A percentile compares a stretch with the other conserved stretches of the same genome.
Evolutionary conservation across 352 stramenopile species (phyloP).

Genomic region (Aphanomyces stellatus): DNA sequence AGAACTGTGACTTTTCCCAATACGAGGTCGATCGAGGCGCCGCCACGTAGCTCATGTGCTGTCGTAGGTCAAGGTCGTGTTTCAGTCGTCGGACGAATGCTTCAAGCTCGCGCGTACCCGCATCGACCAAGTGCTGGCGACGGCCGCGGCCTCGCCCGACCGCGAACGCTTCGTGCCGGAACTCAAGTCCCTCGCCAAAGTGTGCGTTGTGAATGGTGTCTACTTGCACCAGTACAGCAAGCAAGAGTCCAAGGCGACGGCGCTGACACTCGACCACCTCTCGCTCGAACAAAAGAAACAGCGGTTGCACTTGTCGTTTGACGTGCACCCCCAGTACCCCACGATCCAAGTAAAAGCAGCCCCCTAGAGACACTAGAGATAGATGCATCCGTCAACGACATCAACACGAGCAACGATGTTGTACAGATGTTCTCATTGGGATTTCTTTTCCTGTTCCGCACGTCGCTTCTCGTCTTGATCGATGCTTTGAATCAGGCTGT

Average conservation of each 20-base stretch:
- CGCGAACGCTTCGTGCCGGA: conserved; percentile 30
- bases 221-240: conserved; percentile 27
- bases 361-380: neutral
- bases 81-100: conserved; percentile 77
- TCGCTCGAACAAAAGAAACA: conserved; percentile 22
- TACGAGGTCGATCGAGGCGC: conserved; percentile 36
- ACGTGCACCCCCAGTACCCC: conserved; percentile 10
- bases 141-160: conserved; percentile 17
- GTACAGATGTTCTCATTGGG: neutral
- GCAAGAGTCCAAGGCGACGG: conserved; percentile 20
- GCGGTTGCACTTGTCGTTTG: conserved; percentile 21
- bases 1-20: conserved; percentile 74
- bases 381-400: neutral
- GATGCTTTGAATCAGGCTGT: conserved; percentile 42
- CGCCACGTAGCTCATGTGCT: neutral
- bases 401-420: too few relatives aligned
- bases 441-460: too few relatives aligned
- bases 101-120: conserved; percentile 59
- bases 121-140: conserved; percentile 41
- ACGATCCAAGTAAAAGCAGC: conserved; percentile 6
- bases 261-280: neutral
- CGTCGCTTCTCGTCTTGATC: conserved; percentile 12
- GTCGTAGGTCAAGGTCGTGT: conserved; percentile 34
- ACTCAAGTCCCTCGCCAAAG: conserved; percentile 44
- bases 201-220: conserved; percentile 56